Percentiles rank a stretch among this genome's conserved stretches.
phyloP scores from a whole-genome alignment of 805 yeast genomes.

The Candida oleophila region DNA sequence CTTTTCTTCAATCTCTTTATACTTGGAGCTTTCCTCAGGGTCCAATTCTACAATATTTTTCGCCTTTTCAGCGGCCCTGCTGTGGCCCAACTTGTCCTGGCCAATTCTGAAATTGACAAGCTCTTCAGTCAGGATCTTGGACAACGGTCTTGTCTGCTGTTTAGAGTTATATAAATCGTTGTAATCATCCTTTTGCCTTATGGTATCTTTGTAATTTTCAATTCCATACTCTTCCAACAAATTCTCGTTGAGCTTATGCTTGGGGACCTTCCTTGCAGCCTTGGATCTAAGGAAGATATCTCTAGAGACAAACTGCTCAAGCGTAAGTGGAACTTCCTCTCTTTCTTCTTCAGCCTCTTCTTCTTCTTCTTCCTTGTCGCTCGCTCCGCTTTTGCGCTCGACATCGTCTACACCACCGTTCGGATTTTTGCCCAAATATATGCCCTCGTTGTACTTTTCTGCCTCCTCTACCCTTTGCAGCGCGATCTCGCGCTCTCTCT shows the following conservation, averaged over 20 bases:
- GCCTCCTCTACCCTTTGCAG: slow-evolving; percentile 8
- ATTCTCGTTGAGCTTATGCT: slow-evolving; percentile 27
- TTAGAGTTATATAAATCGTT: slow-evolving; percentile 19
- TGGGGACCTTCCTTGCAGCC: slow-evolving; percentile 28
- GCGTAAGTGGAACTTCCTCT: slow-evolving; percentile 11
- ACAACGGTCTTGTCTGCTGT: slow-evolving; percentile 15
- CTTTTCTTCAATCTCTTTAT: slow-evolving; percentile 19
- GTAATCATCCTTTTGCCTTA: slow-evolving; percentile 25
- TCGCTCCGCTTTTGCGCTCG: no score
- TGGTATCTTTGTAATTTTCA: slow-evolving; percentile 27
- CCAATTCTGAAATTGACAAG: slow-evolving; percentile 40
- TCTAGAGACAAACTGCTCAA: slow-evolving; percentile 22
- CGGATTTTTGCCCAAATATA: slow-evolving; percentile 30
- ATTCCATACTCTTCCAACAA: slow-evolving; percentile 41
- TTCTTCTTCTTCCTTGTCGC: neutral
- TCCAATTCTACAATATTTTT: slow-evolving; percentile 17
- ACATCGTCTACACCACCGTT: neutral
- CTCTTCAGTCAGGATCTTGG: slow-evolving; percentile 22
- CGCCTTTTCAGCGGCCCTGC: slow-evolving; percentile 2
- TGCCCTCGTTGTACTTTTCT: slow-evolving; percentile 29
- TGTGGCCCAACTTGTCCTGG: slow-evolving; percentile 13
- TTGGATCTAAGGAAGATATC: slow-evolving; percentile 5
- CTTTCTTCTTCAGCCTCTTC: neutral
- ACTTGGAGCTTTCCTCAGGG: slow-evolving; percentile 22
- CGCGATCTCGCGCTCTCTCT: slow-evolving; percentile 12